Percentiles rank a stretch among this genome's conserved stretches.
These are phyloP conservation scores for Tricladium varicosporioides DNA, from an alignment of 2,329 filamentous ascomycete species.

Conservation along the genomic window DNA sequence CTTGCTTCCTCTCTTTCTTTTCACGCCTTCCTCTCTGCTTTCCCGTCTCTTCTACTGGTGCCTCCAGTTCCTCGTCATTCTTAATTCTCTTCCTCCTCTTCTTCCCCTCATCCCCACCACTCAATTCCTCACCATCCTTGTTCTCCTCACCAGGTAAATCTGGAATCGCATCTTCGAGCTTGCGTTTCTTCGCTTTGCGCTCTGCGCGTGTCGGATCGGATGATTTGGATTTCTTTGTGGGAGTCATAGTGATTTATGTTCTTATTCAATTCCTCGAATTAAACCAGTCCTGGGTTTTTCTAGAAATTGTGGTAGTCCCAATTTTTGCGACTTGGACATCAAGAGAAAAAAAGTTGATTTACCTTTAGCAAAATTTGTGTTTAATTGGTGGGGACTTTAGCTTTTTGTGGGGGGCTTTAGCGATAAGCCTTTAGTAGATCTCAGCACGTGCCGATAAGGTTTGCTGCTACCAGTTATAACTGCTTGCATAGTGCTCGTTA, in stretches of 20 bases:
- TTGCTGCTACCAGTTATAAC: too few relatives aligned
- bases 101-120: constrained; percentile 15
- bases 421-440: too few relatives aligned
- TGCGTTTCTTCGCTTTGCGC: constrained; percentile 36
- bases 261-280: neutral
- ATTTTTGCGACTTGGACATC: too few relatives aligned
- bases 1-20: constrained; percentile 9
- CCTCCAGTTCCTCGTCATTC: neutral
- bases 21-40: constrained; percentile 13
- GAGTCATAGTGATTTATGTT: constrained; percentile 23
- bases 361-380: too few relatives aligned
- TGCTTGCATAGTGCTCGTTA: too few relatives aligned
- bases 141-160: constrained; percentile 30
- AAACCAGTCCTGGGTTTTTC: too few relatives aligned
- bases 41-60: constrained; percentile 4
- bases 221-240: constrained; percentile 23
- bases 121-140: constrained; percentile 25
- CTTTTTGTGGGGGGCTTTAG: too few relatives aligned
- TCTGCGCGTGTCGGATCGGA: constrained; percentile 31
- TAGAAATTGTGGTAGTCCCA: too few relatives aligned
- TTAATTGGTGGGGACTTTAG: too few relatives aligned
- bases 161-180: constrained; percentile 34
- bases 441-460: too few relatives aligned
- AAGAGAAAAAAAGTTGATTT: too few relatives aligned
- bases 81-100: constrained; percentile 16